Percentiles rank a stretch among this genome's conserved stretches.
phyloP scores from a whole-genome alignment of 176 grass and related monocot species.

The Zoysia japonica region DNA sequence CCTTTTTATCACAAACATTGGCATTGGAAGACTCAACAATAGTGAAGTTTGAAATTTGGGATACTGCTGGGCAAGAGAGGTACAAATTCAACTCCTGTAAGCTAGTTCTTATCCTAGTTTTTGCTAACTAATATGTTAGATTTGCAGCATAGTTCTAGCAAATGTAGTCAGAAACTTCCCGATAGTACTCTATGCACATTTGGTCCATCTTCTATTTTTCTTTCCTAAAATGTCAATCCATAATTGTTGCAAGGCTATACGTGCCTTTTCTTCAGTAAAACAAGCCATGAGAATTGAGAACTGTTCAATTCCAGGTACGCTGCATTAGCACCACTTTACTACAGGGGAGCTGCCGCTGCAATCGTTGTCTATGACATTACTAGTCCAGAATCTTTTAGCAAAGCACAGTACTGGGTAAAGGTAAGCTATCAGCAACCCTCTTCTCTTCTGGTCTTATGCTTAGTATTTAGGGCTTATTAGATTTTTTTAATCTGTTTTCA shows the following conservation, averaged over 20 bases:
- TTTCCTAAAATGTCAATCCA: background rate
- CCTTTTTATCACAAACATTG: conserved; percentile 95
- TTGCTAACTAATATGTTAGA: background rate
- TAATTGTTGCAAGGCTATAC: background rate
- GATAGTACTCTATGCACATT: conserved; percentile 9
- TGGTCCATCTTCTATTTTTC: background rate
- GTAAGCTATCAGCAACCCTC: conserved; percentile 31
- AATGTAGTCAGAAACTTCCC: background rate
- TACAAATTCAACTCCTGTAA: conserved; percentile 26
- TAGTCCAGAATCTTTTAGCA: conserved; percentile 88
- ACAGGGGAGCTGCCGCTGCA: conserved; percentile 89
- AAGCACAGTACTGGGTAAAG: conserved; percentile 99
- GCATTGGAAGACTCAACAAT: conserved; percentile 82
- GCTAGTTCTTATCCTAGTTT: background rate
- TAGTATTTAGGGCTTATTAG: background rate
- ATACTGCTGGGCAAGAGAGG: conserved; percentile 98
- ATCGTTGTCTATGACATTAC: conserved; percentile 97
- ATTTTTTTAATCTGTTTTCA: background rate
- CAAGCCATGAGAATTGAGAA: conserved; percentile 2
- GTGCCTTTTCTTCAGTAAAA: background rate
- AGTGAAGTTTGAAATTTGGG: conserved; percentile 99
- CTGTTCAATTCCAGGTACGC: conserved; percentile 67
- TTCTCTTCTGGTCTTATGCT: conserved; percentile 22
- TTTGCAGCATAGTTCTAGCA: background rate
- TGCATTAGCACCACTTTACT: conserved; percentile 93